Evolutionary conservation across 164 flowering plant species (phyloP), one percentile per base, ranked within the genome.

Genomic region (Tetracentron sinense): DNA sequence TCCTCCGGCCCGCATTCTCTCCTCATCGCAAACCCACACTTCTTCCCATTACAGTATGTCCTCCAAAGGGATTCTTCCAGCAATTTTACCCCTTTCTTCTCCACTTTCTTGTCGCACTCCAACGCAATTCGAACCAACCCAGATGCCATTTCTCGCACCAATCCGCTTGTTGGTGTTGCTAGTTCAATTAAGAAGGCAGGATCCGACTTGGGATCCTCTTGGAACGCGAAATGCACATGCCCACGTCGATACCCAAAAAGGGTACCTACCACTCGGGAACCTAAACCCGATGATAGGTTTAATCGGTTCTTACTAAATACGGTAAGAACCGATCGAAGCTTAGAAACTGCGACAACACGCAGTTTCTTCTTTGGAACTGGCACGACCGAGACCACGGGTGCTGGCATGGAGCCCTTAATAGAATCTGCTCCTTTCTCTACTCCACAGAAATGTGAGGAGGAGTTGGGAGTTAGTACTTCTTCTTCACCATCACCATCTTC

Each of bases 121-220:
- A 95, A 66, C 3, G 98, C 99, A 35, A 95, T 82, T 54, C 99
- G 56, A 2, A 95, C 99, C 60, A 88, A 54, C 74, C 99, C 99
- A 2, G 99, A 92, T 0, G 97, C 92, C 99, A 95, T 95, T 75
- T 95, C 98, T 25, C 79, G 67, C 16, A 95, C 97, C 56, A 95
- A 59, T 1, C 79, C 77, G 58, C 84, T 79, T 0, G 91, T 95
- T 0, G 94, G 86, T 0, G 84, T 87, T 0, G 90, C 83, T 0
- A 92, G 83, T 61, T 95, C 89, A 6, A 95, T 84, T 38, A 95
- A 50, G 48, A 95, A 77, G 0, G 83, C 85, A 0, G 99, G 99
- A 5, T 25, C 31, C 51, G 71, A 20, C 47, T 77, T 85, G 31
- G 82, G 71, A 46, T 83, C 86, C 6, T 81, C 86, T 61, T 95